Evolutionary conservation across 2,329 filamentous ascomycete genomes (phyloP).

Genomic region (Neonectria magnoliae): DNA sequence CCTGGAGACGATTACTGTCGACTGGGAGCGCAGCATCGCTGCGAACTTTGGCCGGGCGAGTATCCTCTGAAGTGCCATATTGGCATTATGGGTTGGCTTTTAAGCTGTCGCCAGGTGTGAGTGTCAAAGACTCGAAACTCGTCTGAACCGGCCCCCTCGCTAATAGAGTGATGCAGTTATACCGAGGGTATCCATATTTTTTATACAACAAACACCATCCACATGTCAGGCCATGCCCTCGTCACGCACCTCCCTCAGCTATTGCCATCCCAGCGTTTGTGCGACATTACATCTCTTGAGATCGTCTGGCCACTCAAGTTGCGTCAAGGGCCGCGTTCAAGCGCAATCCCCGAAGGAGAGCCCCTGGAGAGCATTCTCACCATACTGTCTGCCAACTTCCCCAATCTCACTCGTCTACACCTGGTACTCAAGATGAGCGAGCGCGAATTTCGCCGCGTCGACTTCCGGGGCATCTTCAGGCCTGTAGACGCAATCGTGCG

Average conservation of each 20-base stretch:
- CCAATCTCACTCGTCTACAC: not conserved
- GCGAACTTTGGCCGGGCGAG: not conserved
- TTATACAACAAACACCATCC: slow-evolving; percentile 9
- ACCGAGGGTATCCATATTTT: not conserved
- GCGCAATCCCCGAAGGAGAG: not conserved
- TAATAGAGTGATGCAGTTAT: slow-evolving; percentile 3
- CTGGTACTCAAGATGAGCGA: not conserved
- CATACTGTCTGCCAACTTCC: not conserved
- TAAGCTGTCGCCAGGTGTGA: slow-evolving; percentile 10
- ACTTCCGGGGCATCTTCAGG: not conserved
- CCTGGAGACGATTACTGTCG: not conserved
- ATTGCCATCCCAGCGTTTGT: not conserved
- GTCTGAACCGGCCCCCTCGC: no score
- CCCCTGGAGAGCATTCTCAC: not conserved
- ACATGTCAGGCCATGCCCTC: slow-evolving; percentile 5
- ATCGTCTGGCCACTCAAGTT: not conserved
- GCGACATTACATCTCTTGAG: slow-evolving; percentile 5
- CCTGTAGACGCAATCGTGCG: not conserved
- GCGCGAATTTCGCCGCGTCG: not conserved
- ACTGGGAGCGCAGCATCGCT: not conserved
- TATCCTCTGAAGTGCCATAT: not conserved
- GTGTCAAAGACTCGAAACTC: not conserved
- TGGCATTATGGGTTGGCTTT: not conserved
- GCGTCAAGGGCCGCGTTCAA: not conserved
- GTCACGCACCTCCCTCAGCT: not conserved